Base-by-base conservation (phyloP, 2,329 filamentous ascomycete genomes). In the Verruconis gallopava region DNA sequence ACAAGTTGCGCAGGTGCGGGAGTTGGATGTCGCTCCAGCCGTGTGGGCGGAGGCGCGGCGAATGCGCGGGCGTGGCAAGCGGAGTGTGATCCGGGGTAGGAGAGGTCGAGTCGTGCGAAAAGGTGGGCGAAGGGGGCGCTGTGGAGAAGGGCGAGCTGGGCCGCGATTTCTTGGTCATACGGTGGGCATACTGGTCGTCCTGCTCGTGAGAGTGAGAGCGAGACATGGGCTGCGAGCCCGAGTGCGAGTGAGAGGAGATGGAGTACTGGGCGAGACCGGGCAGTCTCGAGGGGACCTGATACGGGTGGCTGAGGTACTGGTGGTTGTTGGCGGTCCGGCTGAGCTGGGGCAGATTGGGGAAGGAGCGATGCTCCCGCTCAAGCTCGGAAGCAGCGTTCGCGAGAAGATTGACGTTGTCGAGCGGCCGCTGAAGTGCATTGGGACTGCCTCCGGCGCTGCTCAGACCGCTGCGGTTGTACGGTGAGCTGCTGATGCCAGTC, bases 41-140 rank as follows among this genome's bases (percentile, higher is more conserved):
- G 55, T 83, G 81, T 3, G 89, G 85, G 46, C 88, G 75, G 51
- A 98, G 71, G 34, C 91, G 84, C 40, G 91, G 91, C 14, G 88
- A 95, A 62, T 96, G 91, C 34, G 88, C 89, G 3, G 89, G 89
- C 4, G 89, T 98, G 20, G 88, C 89, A 43, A 96, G 77, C n/a
- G 89, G 89, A n/a, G 91, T 96, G 67, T 95, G 88, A 56, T 96
- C 89, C 9, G 89, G 91, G 2, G 89, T 98, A 3, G 89, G 91
- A 6, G 89, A 96, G 37, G 89, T 73, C 9, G 89, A 95, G 62
- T 94, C 86, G 64, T 95, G 86, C 2, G 89, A 95, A 61, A 95
- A 94, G 3, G 88, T 95, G 19, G 89, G 89, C 21, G 89, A 96
- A 19, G 89, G 93, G 15, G 91, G 91, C 37, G 89, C 89, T 2